Base-by-base conservation (phyloP, 2,329 filamentous ascomycete species). In the Alternaria triticina region DNA sequence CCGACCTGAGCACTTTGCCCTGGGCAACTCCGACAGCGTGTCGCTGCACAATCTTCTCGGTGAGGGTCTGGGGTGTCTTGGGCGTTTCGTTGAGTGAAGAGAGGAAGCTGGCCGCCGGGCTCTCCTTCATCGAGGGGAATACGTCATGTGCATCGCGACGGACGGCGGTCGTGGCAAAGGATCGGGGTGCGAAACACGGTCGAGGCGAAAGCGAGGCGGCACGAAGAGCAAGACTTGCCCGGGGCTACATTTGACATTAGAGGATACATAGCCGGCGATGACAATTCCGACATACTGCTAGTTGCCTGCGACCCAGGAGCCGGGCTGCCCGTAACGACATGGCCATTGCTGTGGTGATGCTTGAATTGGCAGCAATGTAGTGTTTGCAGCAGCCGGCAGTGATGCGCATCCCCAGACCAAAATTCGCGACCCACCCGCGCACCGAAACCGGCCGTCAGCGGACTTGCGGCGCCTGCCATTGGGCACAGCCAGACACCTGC, bases 41-140 rank as follows among this genome's bases (percentile, higher is more conserved):
- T 15, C 86, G 82, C 79, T 97, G 94, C 0, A 97, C 90, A 62
- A 97, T 97, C 84, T 97, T 97, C 79, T 97, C 94, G 3, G 92
- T 96, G 55, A 97, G 81, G 3, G 92, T 97, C 81, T 97, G 94
- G 0, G 92, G 87, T 3, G 81, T 80, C 17, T 79, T 77, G 27
- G 83, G 71, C 40, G 74, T 77, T 17, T 80, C 74, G 50, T 78
- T 87, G 33, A 92, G 90, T 44, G 91, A 89, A 68, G 96, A 88
- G 66, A 97, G 87, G 63, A 93, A 89, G 71, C 91, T 88, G 15
- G 93, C 83, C 5, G 81, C 74, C 3, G 86, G 79, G 66, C 86
- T 86, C 62, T 90, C 86, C 59, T 88, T 83, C 76, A 91, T 87
- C 3, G 89, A 86, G 61, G 88, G 88, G 73, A 92, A 92, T 62